Evolutionary conservation across 345 rosid genomes (phyloP), one percentile per base, ranked within the genome.

Genomic region (Viola odorata): DNA sequence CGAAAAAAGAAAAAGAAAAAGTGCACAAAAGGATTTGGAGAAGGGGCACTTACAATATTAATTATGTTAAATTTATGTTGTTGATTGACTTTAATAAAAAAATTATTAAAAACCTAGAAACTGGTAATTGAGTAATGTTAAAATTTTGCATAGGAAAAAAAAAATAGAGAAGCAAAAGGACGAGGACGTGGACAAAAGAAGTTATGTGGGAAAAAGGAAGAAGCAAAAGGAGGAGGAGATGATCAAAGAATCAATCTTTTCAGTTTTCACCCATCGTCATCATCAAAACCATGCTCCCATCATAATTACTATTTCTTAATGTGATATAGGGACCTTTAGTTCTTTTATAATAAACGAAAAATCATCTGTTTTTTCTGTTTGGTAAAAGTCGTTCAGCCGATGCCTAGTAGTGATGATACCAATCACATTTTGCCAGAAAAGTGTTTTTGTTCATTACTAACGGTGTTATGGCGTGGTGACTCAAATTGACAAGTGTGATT

Each of bases 301-400:
- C 32, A 23, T 23, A 23, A 23, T 23, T 23, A n/a, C n/a, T n/a
- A 49, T 49, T 13, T 49, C 16, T 14, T 32, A 15, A 4, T 5
- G 17, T 54, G 5, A 32, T 7, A 14, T 8, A 60, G 42, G 14
- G 13, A 60, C 42, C 13, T 40, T 13, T 39, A 23, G 32, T 23
- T 23, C 32, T 23, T 23, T 2, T 0, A 23, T 23, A 23, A 23
- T 23, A 23, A 23, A 23, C 37, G 39, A 45, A 48, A 48, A 8
- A 23, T 58, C 13, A 13, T 6, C n/a, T n/a, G n/a, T n/a, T n/a
- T n/a, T n/a, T 60, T 8, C 0, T 37, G 36, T 37, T 49, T 1
- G 68, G 61, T 60, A 15, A 47, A 53, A 41, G 70, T 62, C 5
- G 82, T 71, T 60, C 66, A 58, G 13, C 63, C 3, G 66, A 67